These are phyloP conservation scores for Kingdonia uniflora DNA, from an alignment of 164 flowering plant species.

Conservation along the genomic window DNA sequence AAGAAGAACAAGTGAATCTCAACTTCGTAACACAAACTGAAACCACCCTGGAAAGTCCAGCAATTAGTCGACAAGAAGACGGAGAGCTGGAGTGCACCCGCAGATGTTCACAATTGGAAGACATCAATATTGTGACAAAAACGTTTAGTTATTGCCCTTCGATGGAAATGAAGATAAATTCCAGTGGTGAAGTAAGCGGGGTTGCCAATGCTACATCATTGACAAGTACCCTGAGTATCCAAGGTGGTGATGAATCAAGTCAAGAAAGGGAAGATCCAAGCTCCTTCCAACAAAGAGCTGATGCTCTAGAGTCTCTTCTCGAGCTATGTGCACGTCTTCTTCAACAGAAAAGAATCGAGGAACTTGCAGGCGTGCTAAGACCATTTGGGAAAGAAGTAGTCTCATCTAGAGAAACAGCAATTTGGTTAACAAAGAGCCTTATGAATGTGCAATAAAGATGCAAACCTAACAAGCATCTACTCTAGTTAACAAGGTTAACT, in stretches of 20 bases:
- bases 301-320: conserved; percentile 80
- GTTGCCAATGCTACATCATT: conserved; percentile 22
- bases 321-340: conserved; percentile 81
- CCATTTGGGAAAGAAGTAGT: conserved; percentile 66
- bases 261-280: conserved; percentile 29
- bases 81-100: conserved; percentile 9
- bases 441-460: conserved; percentile 17
- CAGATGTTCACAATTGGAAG: conserved; percentile 10
- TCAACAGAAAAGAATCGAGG: conserved; percentile 40
- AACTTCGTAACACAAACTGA: conserved; percentile 10
- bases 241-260: conserved; percentile 21
- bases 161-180: conserved; percentile 15
- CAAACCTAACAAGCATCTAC: not conserved
- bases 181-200: conserved; percentile 8
- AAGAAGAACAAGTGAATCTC: conserved; percentile 17
- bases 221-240: conserved; percentile 22
- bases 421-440: conserved; percentile 66
- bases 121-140: conserved; percentile 11
- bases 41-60: conserved; percentile 9
- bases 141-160: conserved; percentile 3
- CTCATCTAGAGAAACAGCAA: conserved; percentile 75
- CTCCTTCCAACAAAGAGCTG: conserved; percentile 51
- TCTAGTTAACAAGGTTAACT: no score
- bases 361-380: conserved; percentile 53
- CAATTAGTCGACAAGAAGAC: conserved; percentile 16